Conservation (phyloP, 768 basidiomycete genomes). For the Rhodotorula babjevae region DNA sequence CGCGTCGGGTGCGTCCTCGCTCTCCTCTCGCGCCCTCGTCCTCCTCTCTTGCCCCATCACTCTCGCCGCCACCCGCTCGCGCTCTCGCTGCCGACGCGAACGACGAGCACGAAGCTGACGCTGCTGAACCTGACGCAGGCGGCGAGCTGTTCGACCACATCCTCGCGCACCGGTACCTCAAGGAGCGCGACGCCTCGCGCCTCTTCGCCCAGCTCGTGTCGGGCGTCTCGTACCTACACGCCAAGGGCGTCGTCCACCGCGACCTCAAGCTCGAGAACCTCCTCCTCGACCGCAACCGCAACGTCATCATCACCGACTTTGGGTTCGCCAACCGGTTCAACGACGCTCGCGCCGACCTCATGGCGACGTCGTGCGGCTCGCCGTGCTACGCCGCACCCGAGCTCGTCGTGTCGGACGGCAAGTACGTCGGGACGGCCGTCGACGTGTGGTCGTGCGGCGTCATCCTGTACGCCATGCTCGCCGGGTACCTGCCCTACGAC, state of each 20-base stretch:
- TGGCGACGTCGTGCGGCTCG: constrained; percentile 95
- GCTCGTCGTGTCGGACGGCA: constrained; percentile 91
- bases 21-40: too few species aligned
- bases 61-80: too few species aligned
- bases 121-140: constrained; percentile 39
- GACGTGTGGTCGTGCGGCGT: constrained; percentile 98
- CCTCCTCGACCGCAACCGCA: constrained; percentile 90
- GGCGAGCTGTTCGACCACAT: constrained; percentile 99
- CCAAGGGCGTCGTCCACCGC: constrained; percentile 98
- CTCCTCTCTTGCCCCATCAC: not conserved
- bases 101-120: not conserved
- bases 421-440: constrained; percentile 94
- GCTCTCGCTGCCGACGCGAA: not conserved
- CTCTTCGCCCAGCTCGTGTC: constrained; percentile 97
- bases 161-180: constrained; percentile 90
- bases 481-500: constrained; percentile 97
- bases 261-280: constrained; percentile 99
- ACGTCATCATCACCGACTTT: constrained; percentile 99
- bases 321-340: constrained; percentile 98
- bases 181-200: constrained; percentile 87
- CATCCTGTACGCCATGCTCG: constrained; percentile 93
- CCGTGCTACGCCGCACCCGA: constrained; percentile 99
- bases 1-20: constrained; percentile 66
- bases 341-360: constrained; percentile 84
- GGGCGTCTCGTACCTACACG: constrained; percentile 97